phyloP scores from a whole-genome alignment of 257 asterid species.

The Solanum clarkiae region DNA sequence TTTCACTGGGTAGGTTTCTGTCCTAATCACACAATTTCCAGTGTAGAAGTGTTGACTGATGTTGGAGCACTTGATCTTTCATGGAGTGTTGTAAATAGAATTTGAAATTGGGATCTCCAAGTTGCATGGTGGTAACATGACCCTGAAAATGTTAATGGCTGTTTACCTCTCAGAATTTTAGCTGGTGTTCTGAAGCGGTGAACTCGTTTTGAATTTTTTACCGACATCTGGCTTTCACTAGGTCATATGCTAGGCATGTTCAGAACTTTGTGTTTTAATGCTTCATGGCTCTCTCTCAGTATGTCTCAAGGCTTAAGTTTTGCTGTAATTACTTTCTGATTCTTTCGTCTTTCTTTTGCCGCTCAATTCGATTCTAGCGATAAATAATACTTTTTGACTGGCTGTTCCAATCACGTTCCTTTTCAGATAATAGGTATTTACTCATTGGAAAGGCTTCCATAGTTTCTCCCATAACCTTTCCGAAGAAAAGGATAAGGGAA shows the following conservation, averaged over 20 bases:
- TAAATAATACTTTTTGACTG: not conserved
- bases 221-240: not conserved
- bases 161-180: not conserved
- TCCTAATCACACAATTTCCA: not conserved
- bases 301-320: not conserved
- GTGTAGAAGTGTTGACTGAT: not conserved
- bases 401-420: slow-evolving; percentile 12
- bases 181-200: not conserved
- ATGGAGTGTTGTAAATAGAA: not conserved
- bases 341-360: not conserved
- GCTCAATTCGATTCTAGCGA: not conserved
- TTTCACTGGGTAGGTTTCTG: not conserved
- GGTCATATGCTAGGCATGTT: not conserved
- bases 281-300: not conserved
- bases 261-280: not conserved
- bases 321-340: not conserved
- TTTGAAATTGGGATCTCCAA: not conserved
- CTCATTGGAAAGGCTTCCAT: slow-evolving; percentile 19
- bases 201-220: not conserved
- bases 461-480: slow-evolving; percentile 22
- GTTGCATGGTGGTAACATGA: not conserved
- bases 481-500: slow-evolving; percentile 26
- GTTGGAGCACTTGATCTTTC: not conserved
- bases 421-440: slow-evolving; percentile 16
- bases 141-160: not conserved